phyloP scores from a whole-genome alignment of 805 yeast genomes.

The Teunomyces funiuensis region DNA sequence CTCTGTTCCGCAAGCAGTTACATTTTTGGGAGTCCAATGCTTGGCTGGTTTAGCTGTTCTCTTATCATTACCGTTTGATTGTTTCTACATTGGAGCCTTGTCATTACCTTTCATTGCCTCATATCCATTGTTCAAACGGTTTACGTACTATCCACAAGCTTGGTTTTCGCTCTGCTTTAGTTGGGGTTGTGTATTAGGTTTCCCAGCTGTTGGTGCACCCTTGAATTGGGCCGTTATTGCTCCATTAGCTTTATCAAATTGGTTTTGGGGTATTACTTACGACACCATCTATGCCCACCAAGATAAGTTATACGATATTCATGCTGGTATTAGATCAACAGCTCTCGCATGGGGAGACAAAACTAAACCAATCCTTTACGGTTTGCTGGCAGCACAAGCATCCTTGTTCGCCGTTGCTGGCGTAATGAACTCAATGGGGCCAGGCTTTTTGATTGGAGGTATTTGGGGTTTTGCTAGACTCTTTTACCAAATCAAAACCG shows the following conservation, averaged over 20 bases:
- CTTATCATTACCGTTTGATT: conserved; percentile 70
- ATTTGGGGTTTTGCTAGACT: conserved; percentile 69
- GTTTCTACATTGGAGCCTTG: conserved; percentile 79
- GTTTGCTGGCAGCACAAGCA: conserved; percentile 67
- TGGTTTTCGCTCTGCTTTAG: conserved; percentile 79
- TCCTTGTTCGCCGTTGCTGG: conserved; percentile 68
- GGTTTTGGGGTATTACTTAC: conserved; percentile 92
- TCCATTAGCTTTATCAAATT: conserved; percentile 74
- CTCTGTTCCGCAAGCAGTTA: conserved; percentile 62
- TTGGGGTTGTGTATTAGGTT: conserved; percentile 94
- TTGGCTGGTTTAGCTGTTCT: conserved; percentile 71
- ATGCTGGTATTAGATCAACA: conserved; percentile 92
- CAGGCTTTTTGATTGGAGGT: conserved; percentile 72
- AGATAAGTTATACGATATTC: conserved; percentile 83
- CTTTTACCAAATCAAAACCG: conserved; percentile 64
- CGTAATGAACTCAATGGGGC: conserved; percentile 75
- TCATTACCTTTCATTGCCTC: conserved; percentile 78
- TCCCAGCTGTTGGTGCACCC: conserved; percentile 89
- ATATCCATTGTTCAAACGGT: conserved; percentile 90
- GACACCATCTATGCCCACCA: conserved; percentile 98
- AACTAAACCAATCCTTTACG: conserved; percentile 67
- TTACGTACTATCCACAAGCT: conserved; percentile 93
- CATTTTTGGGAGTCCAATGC: conserved; percentile 73
- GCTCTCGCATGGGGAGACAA: conserved; percentile 92
- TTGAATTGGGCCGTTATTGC: conserved; percentile 74